Percentiles rank a stretch among this genome's conserved stretches.
Evolutionary conservation across 192 early-diverging fungal species (phyloP).

Genomic region (Umbelopsis ramanniana): DNA sequence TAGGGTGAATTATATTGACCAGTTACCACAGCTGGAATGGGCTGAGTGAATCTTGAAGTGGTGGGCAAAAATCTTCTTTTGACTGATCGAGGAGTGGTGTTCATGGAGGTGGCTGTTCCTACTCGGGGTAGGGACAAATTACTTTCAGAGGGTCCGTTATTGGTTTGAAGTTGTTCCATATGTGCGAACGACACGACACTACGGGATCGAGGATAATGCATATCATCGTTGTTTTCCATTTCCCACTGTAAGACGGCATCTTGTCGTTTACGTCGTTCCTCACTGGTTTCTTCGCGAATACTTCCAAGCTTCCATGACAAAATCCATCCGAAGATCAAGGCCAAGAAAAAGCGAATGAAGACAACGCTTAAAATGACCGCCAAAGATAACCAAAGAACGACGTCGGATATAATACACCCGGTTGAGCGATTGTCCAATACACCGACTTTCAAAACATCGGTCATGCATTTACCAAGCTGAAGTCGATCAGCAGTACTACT

Average conservation of each 20-base stretch:
- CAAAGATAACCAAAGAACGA: slow-evolving; percentile 80
- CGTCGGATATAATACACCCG: slow-evolving; percentile 83
- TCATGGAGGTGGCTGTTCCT: slow-evolving; percentile 26
- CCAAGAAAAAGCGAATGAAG: slow-evolving; percentile 73
- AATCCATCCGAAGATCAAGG: slow-evolving; percentile 83
- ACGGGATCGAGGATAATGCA: slow-evolving; percentile 57
- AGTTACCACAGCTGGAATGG: not conserved
- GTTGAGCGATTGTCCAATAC: slow-evolving; percentile 75
- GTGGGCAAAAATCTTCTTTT: slow-evolving; percentile 50
- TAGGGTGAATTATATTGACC: not conserved
- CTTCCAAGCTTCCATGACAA: slow-evolving; percentile 78
- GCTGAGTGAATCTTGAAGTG: slow-evolving; percentile 44
- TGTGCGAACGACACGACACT: slow-evolving; percentile 50
- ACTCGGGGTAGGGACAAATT: not conserved
- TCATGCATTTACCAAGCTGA: slow-evolving; percentile 70
- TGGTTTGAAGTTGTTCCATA: not conserved
- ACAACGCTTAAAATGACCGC: slow-evolving; percentile 71
- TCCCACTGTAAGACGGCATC: slow-evolving; percentile 48
- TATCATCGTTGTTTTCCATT: slow-evolving; percentile 43
- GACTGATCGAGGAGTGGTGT: slow-evolving; percentile 47
- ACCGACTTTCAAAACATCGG: slow-evolving; percentile 81
- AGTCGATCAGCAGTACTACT: slow-evolving; percentile 53
- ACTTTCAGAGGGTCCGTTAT: not conserved
- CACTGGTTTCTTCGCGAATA: slow-evolving; percentile 65
- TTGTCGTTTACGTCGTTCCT: slow-evolving; percentile 47